phyloP scores from a whole-genome alignment of 305 asterid genomes.

The Fraxinus sp. region DNA sequence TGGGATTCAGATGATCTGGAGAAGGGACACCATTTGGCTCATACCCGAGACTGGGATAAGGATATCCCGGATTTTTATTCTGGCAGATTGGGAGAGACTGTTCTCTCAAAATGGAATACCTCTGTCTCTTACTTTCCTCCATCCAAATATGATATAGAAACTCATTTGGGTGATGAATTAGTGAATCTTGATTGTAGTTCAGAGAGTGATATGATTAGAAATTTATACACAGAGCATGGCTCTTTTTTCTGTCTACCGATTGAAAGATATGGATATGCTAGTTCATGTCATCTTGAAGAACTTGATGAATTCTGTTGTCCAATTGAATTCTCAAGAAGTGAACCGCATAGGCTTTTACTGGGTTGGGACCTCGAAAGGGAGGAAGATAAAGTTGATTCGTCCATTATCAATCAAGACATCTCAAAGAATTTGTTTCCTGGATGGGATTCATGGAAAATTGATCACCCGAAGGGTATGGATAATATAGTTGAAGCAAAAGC shows the following conservation, averaged over 20 bases:
- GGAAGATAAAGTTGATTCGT: conserved; percentile 29
- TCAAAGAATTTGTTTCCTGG: conserved; percentile 25
- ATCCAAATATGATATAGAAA: conserved; percentile 24
- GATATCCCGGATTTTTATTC: conserved; percentile 30
- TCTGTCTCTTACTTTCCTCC: conserved; percentile 24
- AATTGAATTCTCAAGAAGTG: conserved; percentile 36
- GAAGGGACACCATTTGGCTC: conserved; percentile 33
- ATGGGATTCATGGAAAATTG: conserved; percentile 26
- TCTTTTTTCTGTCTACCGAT: conserved; percentile 35
- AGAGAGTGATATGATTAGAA: conserved; percentile 22
- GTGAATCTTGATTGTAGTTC: conserved; percentile 27
- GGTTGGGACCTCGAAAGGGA: conserved; percentile 42
- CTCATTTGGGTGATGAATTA: conserved; percentile 28
- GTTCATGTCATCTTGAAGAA: conserved; percentile 33
- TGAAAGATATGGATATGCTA: conserved; percentile 29
- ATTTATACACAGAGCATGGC: conserved; percentile 30
- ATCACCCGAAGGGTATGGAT: conserved; percentile 21
- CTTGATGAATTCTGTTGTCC: conserved; percentile 35
- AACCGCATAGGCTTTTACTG: conserved; percentile 38
- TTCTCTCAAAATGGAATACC: conserved; percentile 27
- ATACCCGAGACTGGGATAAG: conserved; percentile 33
- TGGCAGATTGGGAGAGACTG: conserved; percentile 34
- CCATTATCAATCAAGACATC: conserved; percentile 20
- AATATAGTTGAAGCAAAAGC: conserved; percentile 13
- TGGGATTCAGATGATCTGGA: conserved; percentile 35